Percentiles rank a stretch among this genome's conserved stretches.
These are phyloP conservation scores for Onygenales sp. DNA, from an alignment of 2,329 filamentous ascomycete genomes.

Conservation along the genomic window DNA sequence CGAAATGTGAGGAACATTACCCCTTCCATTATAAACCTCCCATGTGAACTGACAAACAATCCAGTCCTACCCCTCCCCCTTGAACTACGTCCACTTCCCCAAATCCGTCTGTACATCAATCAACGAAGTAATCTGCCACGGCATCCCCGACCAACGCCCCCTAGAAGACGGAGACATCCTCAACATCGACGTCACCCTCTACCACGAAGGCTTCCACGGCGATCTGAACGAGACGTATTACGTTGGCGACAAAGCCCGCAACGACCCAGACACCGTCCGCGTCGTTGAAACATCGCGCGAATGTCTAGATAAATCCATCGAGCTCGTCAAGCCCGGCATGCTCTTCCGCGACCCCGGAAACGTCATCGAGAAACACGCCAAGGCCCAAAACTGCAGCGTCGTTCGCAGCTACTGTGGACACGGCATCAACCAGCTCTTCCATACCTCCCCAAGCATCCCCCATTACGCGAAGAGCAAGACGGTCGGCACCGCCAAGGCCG, in stretches of 20 bases:
- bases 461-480: constrained; percentile 99
- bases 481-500: constrained; percentile 82
- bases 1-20: constrained; percentile 57
- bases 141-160: constrained; percentile 83
- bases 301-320: constrained; percentile 83
- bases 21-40: too few relatives aligned
- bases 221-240: constrained; percentile 99
- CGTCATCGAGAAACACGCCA: constrained; percentile 90
- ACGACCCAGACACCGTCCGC: constrained; percentile 76
- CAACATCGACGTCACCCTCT: constrained; percentile 92
- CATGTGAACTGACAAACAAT: constrained; percentile 8
- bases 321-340: constrained; percentile 84
- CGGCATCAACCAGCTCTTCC: constrained; percentile 88
- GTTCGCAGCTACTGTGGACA: constrained; percentile 96
- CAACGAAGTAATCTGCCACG: constrained; percentile 98
- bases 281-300: constrained; percentile 86
- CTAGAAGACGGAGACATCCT: constrained; percentile 90
- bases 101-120: constrained; percentile 95
- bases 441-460: constrained; percentile 85
- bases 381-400: constrained; percentile 73
- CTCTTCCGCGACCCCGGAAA: constrained; percentile 90
- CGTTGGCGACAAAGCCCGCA: constrained; percentile 76
- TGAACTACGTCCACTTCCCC: constrained; percentile 94
- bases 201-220: constrained; percentile 89
- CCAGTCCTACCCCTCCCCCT: constrained; percentile 84